A percentile compares a stretch with the other conserved stretches of the same genome.
Evolutionary conservation across 2,329 filamentous ascomycete species (phyloP).

Genomic region (Xenosphaeropsis pyriputrescens): DNA sequence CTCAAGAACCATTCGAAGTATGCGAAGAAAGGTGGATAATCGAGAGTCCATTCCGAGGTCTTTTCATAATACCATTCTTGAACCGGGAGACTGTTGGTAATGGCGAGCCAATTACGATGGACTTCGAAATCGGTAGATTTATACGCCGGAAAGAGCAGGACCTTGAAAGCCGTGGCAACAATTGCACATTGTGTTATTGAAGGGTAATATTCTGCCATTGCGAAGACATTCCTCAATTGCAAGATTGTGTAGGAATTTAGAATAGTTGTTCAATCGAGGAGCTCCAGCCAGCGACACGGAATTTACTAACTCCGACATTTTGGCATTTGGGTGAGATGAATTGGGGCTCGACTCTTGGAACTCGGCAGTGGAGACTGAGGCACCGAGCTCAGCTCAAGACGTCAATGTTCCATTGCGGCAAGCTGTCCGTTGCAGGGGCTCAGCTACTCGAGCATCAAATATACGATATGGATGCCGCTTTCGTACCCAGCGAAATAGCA

Average conservation of each 20-base stretch:
- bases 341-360: too few species aligned
- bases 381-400: too few species aligned
- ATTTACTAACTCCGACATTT: too few species aligned
- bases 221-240: slow-evolving; percentile 9
- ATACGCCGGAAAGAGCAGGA: slow-evolving; percentile 87
- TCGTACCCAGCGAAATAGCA: slow-evolving; percentile 24
- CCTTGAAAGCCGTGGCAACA: slow-evolving; percentile 76
- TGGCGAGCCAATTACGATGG: slow-evolving; percentile 95
- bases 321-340: too few species aligned
- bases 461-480: slow-evolving; percentile 17
- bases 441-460: too few species aligned
- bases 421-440: too few species aligned
- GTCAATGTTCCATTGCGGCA: too few species aligned
- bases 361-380: too few species aligned
- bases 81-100: slow-evolving; percentile 77
- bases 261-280: too few species aligned
- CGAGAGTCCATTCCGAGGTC: slow-evolving; percentile 98
- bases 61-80: slow-evolving; percentile 94
- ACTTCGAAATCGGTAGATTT: slow-evolving; percentile 99
- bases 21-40: slow-evolving; percentile 97
- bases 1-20: slow-evolving; percentile 92
- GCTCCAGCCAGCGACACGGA: too few species aligned
- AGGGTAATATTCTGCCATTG: slow-evolving; percentile 71
- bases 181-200: slow-evolving; percentile 81
- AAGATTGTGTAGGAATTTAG: neutral